Evolutionary conservation across 2,329 filamentous ascomycete genomes (phyloP).

Genomic region (Dactylellina sp.): DNA sequence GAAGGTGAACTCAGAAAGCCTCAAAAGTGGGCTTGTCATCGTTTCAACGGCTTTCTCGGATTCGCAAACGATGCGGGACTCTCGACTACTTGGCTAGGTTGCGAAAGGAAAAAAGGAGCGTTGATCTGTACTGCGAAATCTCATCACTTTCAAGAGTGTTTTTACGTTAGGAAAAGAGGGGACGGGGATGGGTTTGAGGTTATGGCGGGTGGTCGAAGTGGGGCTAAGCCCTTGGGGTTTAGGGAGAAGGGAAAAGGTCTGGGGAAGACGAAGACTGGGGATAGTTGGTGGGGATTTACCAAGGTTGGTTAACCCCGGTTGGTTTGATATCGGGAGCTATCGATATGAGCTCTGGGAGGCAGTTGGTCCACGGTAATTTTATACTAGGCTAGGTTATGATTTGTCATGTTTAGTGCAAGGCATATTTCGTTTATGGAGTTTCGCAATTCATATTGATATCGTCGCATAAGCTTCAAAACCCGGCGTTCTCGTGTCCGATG

Average conservation of each 20-base stretch:
- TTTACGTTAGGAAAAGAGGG: constrained; percentile 17
- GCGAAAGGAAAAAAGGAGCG: neutral
- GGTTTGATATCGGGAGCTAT: no score
- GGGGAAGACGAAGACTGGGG: neutral
- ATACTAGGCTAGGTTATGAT: no score
- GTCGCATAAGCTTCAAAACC: no score
- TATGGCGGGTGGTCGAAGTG: neutral
- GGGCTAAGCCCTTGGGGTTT: constrained; percentile 15
- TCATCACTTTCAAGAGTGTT: neutral
- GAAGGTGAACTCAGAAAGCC: neutral
- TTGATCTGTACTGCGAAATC: neutral
- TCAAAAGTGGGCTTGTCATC: constrained; percentile 26
- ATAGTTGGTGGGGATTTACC: constrained; percentile 30
- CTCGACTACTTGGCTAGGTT: neutral
- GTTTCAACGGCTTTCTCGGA: constrained; percentile 20
- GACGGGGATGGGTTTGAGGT: constrained; percentile 23
- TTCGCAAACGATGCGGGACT: constrained; percentile 19
- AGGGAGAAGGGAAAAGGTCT: neutral
- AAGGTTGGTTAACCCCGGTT: constrained; percentile 7
- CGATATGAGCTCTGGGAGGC: no score
- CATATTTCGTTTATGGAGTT: no score
- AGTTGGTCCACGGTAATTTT: no score
- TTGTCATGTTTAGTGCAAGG: no score
- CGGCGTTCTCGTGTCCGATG: no score
- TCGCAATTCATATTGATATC: no score